phyloP scores from a whole-genome alignment of 768 basidiomycete genomes.

The Phylloporus rhodoxanthus region DNA sequence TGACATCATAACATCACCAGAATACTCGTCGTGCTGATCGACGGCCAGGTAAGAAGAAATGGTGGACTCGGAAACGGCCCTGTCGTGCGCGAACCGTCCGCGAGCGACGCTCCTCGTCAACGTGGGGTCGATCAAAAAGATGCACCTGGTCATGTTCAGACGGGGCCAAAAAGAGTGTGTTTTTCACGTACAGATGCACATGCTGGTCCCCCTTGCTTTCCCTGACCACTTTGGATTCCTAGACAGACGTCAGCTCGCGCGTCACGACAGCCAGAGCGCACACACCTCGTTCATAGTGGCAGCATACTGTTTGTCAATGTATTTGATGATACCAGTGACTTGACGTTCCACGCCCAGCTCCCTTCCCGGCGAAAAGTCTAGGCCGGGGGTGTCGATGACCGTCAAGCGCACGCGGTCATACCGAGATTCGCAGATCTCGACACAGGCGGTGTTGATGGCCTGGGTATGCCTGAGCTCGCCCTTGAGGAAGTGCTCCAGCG shows the following conservation, averaged over 20 bases:
- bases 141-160: conserved; percentile 47
- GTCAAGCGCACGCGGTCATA: conserved; percentile 74
- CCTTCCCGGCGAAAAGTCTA: conserved; percentile 67
- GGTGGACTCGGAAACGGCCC: conserved; percentile 62
- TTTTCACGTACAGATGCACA: conserved; percentile 66
- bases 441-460: conserved; percentile 58
- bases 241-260: conserved; percentile 1
- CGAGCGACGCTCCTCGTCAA: conserved; percentile 49
- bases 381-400: conserved; percentile 81
- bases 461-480: conserved; percentile 56
- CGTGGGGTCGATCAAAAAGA: conserved; percentile 83
- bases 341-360: conserved; percentile 78
- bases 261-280: not conserved
- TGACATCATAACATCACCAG: conserved; percentile 57
- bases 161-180: not conserved
- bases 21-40: conserved; percentile 44
- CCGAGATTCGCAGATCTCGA: conserved; percentile 81
- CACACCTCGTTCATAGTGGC: conserved; percentile 82
- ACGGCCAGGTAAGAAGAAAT: conserved; percentile 46
- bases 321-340: conserved; percentile 67
- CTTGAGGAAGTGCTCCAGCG: conserved; percentile 59
- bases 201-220: conserved; percentile 87
- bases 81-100: conserved; percentile 32
- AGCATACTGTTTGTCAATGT: conserved; percentile 74
- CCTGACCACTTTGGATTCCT: conserved; percentile 87